Evolutionary conservation across 306 rosid species (phyloP).

Genomic region (Pueraria montana): DNA sequence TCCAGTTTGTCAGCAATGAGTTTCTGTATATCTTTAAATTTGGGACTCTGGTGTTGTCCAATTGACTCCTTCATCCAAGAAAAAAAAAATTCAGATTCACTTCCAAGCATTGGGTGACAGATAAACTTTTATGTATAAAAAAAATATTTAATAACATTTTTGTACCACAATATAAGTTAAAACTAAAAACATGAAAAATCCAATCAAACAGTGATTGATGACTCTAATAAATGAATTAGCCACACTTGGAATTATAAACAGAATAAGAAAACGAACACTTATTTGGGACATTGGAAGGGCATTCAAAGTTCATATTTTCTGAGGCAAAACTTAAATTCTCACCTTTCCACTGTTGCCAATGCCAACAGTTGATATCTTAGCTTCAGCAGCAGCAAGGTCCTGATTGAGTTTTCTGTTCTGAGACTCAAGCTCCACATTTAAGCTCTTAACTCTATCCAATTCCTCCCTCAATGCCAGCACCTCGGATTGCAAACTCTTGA

Average conservation of each 20-base stretch:
- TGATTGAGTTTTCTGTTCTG: constrained; percentile 67
- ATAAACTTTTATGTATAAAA: neutral
- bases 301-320: constrained; percentile 15
- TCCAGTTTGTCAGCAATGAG: constrained; percentile 84
- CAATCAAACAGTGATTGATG: constrained; percentile 29
- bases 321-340: constrained; percentile 42
- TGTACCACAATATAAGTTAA: neutral
- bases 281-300: neutral
- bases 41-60: constrained; percentile 66
- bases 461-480: constrained; percentile 71
- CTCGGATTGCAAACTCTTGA: constrained; percentile 67
- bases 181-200: constrained; percentile 28
- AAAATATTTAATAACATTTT: constrained; percentile 13
- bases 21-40: constrained; percentile 76
- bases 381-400: constrained; percentile 76
- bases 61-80: constrained; percentile 55
- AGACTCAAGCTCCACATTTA: constrained; percentile 70
- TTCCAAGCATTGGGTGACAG: constrained; percentile 13
- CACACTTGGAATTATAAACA: constrained; percentile 25
- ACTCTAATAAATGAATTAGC: constrained; percentile 18
- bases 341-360: constrained; percentile 60
- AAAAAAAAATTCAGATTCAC: constrained; percentile 40
- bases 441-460: constrained; percentile 66
- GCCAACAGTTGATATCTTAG: constrained; percentile 55
- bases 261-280: neutral